These are phyloP conservation scores for Capsicum chinense DNA, from an alignment of 257 asterid species.

Conservation along the genomic window DNA sequence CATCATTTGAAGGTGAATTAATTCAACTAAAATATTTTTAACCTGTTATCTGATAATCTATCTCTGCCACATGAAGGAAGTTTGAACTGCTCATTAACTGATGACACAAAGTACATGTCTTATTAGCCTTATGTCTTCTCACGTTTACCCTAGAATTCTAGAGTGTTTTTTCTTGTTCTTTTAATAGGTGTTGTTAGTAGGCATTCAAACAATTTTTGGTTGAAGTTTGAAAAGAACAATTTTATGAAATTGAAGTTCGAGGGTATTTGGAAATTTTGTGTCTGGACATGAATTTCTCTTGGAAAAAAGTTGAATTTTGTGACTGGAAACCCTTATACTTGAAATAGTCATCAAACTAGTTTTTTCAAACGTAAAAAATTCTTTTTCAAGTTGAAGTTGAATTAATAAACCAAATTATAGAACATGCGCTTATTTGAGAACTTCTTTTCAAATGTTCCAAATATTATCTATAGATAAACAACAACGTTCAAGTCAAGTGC, in stretches of 20 bases:
- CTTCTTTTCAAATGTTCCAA: not conserved
- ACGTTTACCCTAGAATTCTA: not conserved
- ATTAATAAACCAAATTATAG: not conserved
- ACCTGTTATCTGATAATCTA: not conserved
- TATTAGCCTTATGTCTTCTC: not conserved
- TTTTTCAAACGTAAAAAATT: not conserved
- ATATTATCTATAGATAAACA: not conserved
- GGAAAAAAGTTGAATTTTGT: not conserved
- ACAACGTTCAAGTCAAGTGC: not conserved
- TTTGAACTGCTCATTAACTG: conserved; percentile 26
- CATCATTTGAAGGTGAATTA: conserved; percentile 86
- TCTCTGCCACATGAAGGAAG: not conserved
- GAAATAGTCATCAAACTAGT: not conserved
- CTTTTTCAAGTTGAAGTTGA: not conserved
- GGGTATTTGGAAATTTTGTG: conserved; percentile 9
- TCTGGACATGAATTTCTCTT: not conserved
- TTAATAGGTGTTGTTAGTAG: not conserved
- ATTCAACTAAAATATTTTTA: conserved; percentile 24
- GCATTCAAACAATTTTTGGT: not conserved
- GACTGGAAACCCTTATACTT: not conserved
- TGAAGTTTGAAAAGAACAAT: not conserved
- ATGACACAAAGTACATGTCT: not conserved
- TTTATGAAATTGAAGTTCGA: not conserved
- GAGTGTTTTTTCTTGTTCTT: not conserved
- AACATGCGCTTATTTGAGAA: not conserved